Conservation (phyloP, 305 asterid species). For the Nicotiana rustica region DNA sequence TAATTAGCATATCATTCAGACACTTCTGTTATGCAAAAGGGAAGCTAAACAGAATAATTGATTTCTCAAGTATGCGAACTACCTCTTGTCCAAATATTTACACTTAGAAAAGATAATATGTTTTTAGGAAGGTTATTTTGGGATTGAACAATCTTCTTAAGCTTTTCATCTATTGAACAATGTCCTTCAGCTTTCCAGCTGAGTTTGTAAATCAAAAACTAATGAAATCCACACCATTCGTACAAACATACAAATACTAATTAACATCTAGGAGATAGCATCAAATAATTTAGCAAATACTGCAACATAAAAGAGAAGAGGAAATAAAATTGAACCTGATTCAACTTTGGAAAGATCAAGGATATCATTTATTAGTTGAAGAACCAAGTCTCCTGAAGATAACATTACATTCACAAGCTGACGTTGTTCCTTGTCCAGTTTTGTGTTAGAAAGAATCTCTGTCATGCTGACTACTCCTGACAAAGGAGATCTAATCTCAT, state of each 20-base stretch:
- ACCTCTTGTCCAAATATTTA: neutral
- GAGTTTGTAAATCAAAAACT: neutral
- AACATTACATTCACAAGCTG: slow-evolving; percentile 81
- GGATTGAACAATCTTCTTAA: too few relatives aligned
- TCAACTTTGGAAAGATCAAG: slow-evolving; percentile 96
- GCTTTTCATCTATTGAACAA: neutral
- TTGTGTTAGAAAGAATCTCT: slow-evolving; percentile 81
- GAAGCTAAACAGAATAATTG: neutral
- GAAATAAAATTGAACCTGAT: slow-evolving; percentile 61
- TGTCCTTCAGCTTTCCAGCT: neutral
- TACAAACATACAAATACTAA: neutral
- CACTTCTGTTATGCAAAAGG: slow-evolving; percentile 4
- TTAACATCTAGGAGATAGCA: neutral
- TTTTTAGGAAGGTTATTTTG: too few relatives aligned
- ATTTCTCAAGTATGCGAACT: neutral
- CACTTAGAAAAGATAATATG: too few relatives aligned
- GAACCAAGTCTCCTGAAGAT: slow-evolving; percentile 92
- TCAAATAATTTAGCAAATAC: neutral
- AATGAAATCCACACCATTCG: neutral
- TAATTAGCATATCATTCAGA: neutral
- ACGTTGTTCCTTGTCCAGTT: slow-evolving; percentile 79
- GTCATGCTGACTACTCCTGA: slow-evolving; percentile 97
- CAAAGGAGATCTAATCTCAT: slow-evolving; percentile 92
- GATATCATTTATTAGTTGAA: slow-evolving; percentile 85
- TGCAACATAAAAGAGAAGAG: slow-evolving; percentile 12